Evolutionary conservation across 495 filamentous ascomycete species (phyloP), one percentile per base, ranked within the genome.

Genomic region (Penicillium canariense): DNA sequence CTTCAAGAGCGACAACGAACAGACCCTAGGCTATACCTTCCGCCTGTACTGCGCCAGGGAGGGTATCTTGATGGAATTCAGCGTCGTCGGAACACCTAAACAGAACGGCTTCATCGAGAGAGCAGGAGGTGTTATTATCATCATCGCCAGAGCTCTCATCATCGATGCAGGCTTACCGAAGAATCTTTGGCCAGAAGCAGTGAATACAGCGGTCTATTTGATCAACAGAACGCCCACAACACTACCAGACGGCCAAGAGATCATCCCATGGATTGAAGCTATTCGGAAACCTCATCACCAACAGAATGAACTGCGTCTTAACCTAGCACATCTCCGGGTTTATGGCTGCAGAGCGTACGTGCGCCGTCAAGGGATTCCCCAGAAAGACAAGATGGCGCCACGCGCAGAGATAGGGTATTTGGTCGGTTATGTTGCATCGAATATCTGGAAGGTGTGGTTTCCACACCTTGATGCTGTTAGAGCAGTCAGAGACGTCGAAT

Each of bases 371-470:
- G 27, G 28, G 3, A 17, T 43, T 1, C 14, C 36, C 3, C 15
- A 36, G 4, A 23, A 20, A 17, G 55, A 58, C 42, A 58, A 58
- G 28, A 53, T 58, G 36, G 3, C n/a, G 3, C 43, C 49, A 0
- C 10, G 44, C 2, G 55, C 49, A 1, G 36, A 58, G 20, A 34
- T 58, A 3, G 55, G 55, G 0, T 53, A 38, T 20, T 22, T 53
- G 5, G 49, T 52, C 12, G 49, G 55, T 5, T 58, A 53, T 45
- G 23, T 48, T 3, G 50, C 55, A 2, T 36, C 34, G 8, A 52
- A 58, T 48, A 31, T 57, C 2, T 57, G 48, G 48, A 32, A 36
- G 15, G 43, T 57, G 8, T 57, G 48, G 48, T 52, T 57, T 18
- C 55, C 42, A 1, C 4, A 25, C 2, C 17, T 1, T 1, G 35